Conservation (phyloP, 2,329 filamentous ascomycete genomes). For the Fusarium annulatum region DNA sequence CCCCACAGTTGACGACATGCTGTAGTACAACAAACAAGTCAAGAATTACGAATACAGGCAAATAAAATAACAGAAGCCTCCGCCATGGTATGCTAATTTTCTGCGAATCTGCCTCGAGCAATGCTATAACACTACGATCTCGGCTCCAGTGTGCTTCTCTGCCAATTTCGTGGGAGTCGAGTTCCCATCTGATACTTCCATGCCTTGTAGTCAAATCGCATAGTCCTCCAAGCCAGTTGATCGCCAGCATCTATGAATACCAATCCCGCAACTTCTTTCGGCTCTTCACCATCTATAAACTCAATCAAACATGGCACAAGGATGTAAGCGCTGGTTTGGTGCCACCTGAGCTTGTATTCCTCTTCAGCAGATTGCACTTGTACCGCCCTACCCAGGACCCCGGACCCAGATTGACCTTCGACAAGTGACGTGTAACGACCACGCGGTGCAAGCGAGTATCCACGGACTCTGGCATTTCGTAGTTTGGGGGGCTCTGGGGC, state of each 20-base stretch:
- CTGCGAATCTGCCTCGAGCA: not conserved
- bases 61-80: not conserved
- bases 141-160: not conserved
- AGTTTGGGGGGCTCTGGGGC: not conserved
- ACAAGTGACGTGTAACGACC: not conserved
- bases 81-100: not conserved
- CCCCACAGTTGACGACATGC: not conserved
- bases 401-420: not conserved
- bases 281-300: not conserved
- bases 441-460: not conserved
- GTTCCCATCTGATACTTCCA: conserved; percentile 1
- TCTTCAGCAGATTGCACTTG: not conserved
- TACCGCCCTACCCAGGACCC: not conserved
- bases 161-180: not conserved
- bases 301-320: not conserved
- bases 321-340: not conserved
- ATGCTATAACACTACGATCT: not conserved
- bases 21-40: not conserved
- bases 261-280: not conserved
- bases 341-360: not conserved
- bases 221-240: not conserved
- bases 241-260: not conserved
- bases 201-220: not conserved
- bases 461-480: not conserved
- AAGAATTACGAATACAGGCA: not conserved